Conservation (phyloP, 2,329 filamentous ascomycete species). For the Rutstroemia sp. region DNA sequence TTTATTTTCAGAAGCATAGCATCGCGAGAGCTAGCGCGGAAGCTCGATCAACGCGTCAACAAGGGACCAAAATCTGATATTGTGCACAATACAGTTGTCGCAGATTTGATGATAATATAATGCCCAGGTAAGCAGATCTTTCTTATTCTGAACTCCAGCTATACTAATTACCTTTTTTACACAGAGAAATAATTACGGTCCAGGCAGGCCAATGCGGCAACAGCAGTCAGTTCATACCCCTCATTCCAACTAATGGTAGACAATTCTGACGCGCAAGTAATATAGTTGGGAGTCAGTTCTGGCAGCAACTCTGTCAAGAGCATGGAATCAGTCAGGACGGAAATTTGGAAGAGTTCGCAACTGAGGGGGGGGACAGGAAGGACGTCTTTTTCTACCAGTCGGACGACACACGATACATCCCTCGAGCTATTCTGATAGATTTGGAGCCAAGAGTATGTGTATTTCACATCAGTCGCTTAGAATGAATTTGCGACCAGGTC, state of each 20-base stretch:
- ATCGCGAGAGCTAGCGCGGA: conserved; percentile 8
- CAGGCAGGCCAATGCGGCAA: conserved; percentile 99
- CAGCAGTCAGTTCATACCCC: conserved; percentile 65
- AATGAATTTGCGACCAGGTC: neutral
- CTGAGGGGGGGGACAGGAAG: conserved; percentile 93
- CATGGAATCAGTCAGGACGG: conserved; percentile 97
- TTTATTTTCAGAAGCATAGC: conserved; percentile 6
- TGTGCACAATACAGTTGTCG: neutral
- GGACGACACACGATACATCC: conserved; percentile 97
- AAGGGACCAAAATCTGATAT: neutral
- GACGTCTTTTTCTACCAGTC: conserved; percentile 99
- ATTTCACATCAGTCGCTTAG: neutral
- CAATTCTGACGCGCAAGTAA: conserved; percentile 9
- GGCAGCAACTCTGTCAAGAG: conserved; percentile 97
- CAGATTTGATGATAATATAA: conserved; percentile 22
- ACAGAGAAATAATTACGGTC: conserved; percentile 96
- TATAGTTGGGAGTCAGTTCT: conserved; percentile 91
- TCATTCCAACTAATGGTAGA: neutral
- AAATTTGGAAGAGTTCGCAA: conserved; percentile 95
- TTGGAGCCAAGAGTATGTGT: conserved; percentile 73
- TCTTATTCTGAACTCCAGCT: neutral
- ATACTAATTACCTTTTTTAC: conserved; percentile 8
- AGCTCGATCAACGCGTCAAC: conserved; percentile 7
- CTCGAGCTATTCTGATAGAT: conserved; percentile 89
- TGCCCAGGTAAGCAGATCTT: conserved; percentile 27